Percentiles rank a stretch among this genome's conserved stretches.
Evolutionary conservation across 129 eudicot species (phyloP).

Genomic region (Ambrosia trifida): DNA sequence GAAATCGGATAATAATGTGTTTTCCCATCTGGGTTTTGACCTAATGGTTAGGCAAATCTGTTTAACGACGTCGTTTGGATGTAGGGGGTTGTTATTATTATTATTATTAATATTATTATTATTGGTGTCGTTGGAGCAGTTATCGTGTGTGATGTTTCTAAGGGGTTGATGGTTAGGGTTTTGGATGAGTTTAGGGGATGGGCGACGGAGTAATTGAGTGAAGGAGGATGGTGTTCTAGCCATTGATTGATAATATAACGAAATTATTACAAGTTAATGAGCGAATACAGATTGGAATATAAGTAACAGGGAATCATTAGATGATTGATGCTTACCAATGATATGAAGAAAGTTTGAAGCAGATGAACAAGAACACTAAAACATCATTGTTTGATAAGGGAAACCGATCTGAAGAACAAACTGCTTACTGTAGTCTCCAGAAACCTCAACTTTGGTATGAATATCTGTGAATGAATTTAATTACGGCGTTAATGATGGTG

Average conservation of each 20-base stretch:
- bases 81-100: neutral
- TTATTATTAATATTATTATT: neutral
- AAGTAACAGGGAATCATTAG: slow-evolving; percentile 4
- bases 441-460: too few relatives aligned
- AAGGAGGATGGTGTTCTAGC: slow-evolving; percentile 40
- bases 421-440: too few relatives aligned
- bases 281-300: slow-evolving; percentile 9
- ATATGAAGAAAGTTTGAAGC: slow-evolving; percentile 18
- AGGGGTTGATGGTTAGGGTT: slow-evolving; percentile 28
- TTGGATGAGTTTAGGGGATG: slow-evolving; percentile 37
- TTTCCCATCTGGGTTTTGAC: slow-evolving; percentile 79
- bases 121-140: slow-evolving; percentile 21
- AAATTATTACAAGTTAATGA: neutral
- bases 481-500: too few relatives aligned
- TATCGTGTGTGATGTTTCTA: slow-evolving; percentile 31
- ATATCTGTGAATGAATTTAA: too few relatives aligned
- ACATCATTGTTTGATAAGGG: neutral
- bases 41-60: slow-evolving; percentile 48
- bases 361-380: slow-evolving; percentile 1
- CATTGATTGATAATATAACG: slow-evolving; percentile 32
- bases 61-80: slow-evolving; percentile 37
- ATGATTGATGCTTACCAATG: neutral
- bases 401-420: too few relatives aligned
- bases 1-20: slow-evolving; percentile 49
- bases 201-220: slow-evolving; percentile 39